phyloP scores from a whole-genome alignment of 805 yeast genomes.

The Candida methanosorbosa region DNA sequence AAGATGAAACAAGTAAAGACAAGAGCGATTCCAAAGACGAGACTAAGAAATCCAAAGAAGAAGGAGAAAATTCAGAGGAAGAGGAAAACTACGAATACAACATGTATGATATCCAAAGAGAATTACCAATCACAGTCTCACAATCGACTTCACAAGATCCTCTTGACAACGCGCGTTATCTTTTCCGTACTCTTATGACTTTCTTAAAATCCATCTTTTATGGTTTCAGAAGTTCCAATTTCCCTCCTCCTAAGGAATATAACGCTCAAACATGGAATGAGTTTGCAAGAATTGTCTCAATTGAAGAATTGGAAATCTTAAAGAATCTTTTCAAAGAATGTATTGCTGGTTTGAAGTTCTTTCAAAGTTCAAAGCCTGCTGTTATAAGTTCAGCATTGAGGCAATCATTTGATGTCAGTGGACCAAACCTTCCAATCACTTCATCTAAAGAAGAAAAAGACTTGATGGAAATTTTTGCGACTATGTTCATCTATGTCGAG shows the following conservation, averaged over 20 bases:
- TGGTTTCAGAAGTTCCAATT: constrained; percentile 84
- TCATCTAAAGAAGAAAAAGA: constrained; percentile 92
- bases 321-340: constrained; percentile 78
- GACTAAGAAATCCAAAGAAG: constrained; percentile 8
- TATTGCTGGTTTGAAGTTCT: constrained; percentile 69
- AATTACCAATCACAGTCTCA: constrained; percentile 52
- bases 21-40: background rate
- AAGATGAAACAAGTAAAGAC: constrained; percentile 7
- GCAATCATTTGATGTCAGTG: constrained; percentile 53
- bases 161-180: constrained; percentile 77
- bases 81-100: constrained; percentile 18
- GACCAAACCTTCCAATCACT: constrained; percentile 76
- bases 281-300: constrained; percentile 72
- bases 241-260: constrained; percentile 57
- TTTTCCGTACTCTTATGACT: constrained; percentile 82
- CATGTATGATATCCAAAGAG: constrained; percentile 36
- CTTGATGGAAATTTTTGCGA: constrained; percentile 89
- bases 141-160: constrained; percentile 52
- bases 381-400: constrained; percentile 22
- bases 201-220: constrained; percentile 84
- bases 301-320: constrained; percentile 75
- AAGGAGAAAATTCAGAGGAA: constrained; percentile 3
- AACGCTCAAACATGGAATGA: constrained; percentile 68
- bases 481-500: constrained; percentile 88
- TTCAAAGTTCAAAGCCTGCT: constrained; percentile 48